Base-by-base conservation (phyloP, 2,329 filamentous ascomycete species). In the Scedosporium aurantiacum region DNA sequence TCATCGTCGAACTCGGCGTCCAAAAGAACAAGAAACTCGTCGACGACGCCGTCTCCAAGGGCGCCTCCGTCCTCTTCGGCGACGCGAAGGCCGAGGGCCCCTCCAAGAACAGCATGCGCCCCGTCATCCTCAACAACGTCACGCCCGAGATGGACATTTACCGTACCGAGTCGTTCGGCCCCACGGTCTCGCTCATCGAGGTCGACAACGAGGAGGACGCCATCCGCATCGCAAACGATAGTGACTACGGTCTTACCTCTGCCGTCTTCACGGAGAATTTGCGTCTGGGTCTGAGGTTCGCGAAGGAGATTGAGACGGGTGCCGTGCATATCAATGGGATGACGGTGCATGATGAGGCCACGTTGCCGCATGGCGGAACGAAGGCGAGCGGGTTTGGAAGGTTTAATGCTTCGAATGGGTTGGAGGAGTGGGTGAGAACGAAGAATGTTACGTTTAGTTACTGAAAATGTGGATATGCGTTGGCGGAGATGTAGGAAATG, bases 201-300 rank as follows among this genome's bases (percentile, higher is more conserved):
- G 79, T 92, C 27, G 78, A 84, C n/a, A 78, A 74, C 2, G 87
- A 90, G 56, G 88, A 90, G 37, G 86, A 91, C 65, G 90, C 89
- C 0, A 72, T 94, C 25, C 75, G 78, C 32, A 75, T 93, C 18
- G 89, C 90, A 14, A 95, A 96, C 69, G 88, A 93, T 67, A 91
- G 87, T 1, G 87, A 91, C 58, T 94, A 91, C 69, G 90, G 90
- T 3, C 79, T 95, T 8, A 78, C 79, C 2, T 80, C 84, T 2
- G 81, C 89, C 0, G 82, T 95, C 1, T 95, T 91, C 71, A 91
- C 89, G 0, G 76, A 81, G 65, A 84, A 90, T 69, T 73, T 93
- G 60, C 73, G 78, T 58, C 75, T 78, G 50, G 86, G 79, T 0
- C 69, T 89, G 64, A 75, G 80, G 4, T 71, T 89, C n/a, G 85